phyloP scores from a whole-genome alignment of 805 yeast species.

The Lachancea quebecensis region DNA sequence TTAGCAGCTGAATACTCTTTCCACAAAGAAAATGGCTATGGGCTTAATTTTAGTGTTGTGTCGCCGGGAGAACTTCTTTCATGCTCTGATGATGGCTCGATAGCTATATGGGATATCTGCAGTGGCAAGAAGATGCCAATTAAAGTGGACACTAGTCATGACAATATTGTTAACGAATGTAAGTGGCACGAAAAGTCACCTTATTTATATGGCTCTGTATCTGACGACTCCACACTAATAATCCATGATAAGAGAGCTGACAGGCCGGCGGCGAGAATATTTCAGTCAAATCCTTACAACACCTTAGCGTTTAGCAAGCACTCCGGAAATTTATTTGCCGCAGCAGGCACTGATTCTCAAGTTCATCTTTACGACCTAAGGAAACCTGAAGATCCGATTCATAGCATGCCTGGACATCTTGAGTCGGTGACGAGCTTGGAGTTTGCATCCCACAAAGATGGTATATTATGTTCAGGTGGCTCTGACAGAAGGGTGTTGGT shows the following conservation, averaged over 20 bases:
- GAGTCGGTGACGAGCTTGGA: conserved; percentile 65
- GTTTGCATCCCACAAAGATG: conserved; percentile 73
- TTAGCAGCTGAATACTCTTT: conserved; percentile 35
- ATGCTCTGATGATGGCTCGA: conserved; percentile 58
- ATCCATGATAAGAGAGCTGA: conserved; percentile 47
- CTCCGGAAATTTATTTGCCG: conserved; percentile 52
- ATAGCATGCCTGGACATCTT: conserved; percentile 75
- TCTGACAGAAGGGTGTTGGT: conserved; percentile 70
- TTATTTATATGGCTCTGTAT: conserved; percentile 58
- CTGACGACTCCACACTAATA: conserved; percentile 56
- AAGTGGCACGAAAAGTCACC: conserved; percentile 57
- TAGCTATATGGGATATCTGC: conserved; percentile 53
- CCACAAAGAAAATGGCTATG: conserved; percentile 67
- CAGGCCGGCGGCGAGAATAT: conserved; percentile 23
- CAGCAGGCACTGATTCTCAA: conserved; percentile 64
- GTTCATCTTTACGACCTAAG: conserved; percentile 62
- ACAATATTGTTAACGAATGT: conserved; percentile 65
- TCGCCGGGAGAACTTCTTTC: conserved; percentile 47
- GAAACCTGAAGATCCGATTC: conserved; percentile 42
- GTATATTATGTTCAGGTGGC: conserved; percentile 69
- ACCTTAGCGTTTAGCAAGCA: conserved; percentile 59
- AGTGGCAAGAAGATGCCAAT: conserved; percentile 20
- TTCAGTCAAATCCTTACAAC: conserved; percentile 42
- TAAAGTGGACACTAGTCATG: conserved; percentile 32
- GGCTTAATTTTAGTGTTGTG: conserved; percentile 57